These are phyloP conservation scores for Biscutella laevigata DNA, from an alignment of 441 rosid genomes.

Conservation along the genomic window DNA sequence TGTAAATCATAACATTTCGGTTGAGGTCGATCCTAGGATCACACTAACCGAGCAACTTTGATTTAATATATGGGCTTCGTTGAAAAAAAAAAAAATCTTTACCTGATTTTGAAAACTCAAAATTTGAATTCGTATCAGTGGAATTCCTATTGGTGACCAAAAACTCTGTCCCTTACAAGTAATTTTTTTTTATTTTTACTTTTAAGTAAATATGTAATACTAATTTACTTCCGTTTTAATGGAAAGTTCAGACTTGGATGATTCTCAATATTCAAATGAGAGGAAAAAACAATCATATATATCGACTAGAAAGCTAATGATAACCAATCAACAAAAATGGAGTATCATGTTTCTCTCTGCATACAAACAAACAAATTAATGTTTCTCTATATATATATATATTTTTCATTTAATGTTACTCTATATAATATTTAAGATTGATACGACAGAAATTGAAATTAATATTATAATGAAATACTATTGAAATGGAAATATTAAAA, in stretches of 20 bases:
- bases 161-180: no score
- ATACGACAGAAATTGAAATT: constrained; percentile 9
- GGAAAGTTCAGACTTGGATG: constrained; percentile 27
- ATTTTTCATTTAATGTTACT: no score
- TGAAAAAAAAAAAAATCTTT: no score
- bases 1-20: no score
- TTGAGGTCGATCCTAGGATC: no score
- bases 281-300: constrained; percentile 21
- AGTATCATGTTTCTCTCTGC: constrained; percentile 22
- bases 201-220: background rate
- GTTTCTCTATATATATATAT: background rate
- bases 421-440: no score
- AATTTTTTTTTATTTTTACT: no score
- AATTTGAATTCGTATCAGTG: no score
- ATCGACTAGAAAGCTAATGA: constrained; percentile 28
- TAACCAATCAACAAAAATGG: constrained; percentile 28
- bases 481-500: constrained; percentile 4
- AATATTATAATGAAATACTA: background rate
- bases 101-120: no score
- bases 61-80: no score
- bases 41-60: no score
- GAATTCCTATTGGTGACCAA: no score
- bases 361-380: constrained; percentile 4
- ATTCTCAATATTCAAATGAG: constrained; percentile 16
- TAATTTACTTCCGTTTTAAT: constrained; percentile 19